Conservation (phyloP, 306 rosid species). For the Canavalia gladiata region DNA sequence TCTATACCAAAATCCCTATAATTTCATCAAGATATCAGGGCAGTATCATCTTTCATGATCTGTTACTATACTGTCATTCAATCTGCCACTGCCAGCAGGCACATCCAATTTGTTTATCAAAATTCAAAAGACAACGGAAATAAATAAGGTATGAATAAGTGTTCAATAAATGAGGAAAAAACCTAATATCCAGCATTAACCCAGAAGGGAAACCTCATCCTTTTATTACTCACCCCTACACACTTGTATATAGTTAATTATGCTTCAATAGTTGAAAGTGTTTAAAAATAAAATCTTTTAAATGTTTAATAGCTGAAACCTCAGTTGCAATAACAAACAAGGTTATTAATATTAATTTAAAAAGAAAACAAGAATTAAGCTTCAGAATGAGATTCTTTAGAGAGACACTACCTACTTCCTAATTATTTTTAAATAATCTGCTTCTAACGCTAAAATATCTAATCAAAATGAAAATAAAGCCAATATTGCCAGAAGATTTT, state of each 20-base stretch:
- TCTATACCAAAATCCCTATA: background rate
- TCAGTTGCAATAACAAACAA: slow-evolving; percentile 31
- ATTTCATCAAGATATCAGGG: background rate
- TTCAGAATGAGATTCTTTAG: slow-evolving; percentile 22
- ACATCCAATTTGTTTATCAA: slow-evolving; percentile 16
- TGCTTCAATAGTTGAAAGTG: slow-evolving; percentile 9
- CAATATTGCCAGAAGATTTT: slow-evolving; percentile 40
- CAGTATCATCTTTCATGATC: background rate
- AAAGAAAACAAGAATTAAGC: slow-evolving; percentile 9
- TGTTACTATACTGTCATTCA: background rate
- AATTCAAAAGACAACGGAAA: background rate
- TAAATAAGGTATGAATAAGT: slow-evolving; percentile 2
- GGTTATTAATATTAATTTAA: slow-evolving; percentile 21
- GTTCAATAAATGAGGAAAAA: slow-evolving; percentile 26
- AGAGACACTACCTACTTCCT: slow-evolving; percentile 29
- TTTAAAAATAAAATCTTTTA: slow-evolving; percentile 11
- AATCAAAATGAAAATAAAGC: slow-evolving; percentile 39
- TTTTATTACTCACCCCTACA: slow-evolving; percentile 12
- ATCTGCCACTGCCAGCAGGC: background rate
- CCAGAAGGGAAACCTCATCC: slow-evolving; percentile 34
- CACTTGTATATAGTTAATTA: slow-evolving; percentile 10
- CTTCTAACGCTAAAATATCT: background rate
- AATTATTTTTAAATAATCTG: slow-evolving; percentile 35
- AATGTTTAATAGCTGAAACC: slow-evolving; percentile 7
- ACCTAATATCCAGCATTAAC: slow-evolving; percentile 19